A percentile compares a stretch with the other conserved stretches of the same genome.
phyloP scores from a whole-genome alignment of 495 filamentous ascomycete species.

The Penicillium cinerascens region DNA sequence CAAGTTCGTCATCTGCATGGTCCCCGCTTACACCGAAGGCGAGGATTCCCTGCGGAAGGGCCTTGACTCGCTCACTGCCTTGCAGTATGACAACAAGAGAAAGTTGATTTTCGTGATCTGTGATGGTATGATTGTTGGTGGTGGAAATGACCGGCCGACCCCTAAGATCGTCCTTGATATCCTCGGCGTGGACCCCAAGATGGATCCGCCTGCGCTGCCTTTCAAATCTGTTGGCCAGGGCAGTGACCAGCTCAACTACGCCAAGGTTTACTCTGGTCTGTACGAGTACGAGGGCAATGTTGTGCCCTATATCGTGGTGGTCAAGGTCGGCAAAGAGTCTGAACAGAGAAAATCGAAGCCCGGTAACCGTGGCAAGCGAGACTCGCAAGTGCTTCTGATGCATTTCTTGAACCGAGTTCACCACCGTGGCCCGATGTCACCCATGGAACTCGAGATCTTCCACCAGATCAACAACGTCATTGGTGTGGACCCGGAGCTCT shows the following conservation, averaged over 20 bases:
- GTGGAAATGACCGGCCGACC: slow-evolving; percentile 92
- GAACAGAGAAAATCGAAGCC: slow-evolving; percentile 90
- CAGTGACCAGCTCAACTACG: slow-evolving; percentile 93
- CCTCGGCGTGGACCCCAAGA: slow-evolving; percentile 93
- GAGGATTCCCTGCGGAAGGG: slow-evolving; percentile 91
- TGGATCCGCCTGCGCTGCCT: slow-evolving; percentile 88
- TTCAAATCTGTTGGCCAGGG: slow-evolving; percentile 89
- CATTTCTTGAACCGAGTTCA: slow-evolving; percentile 97
- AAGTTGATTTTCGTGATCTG: slow-evolving; percentile 93
- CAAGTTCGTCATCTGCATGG: slow-evolving; percentile 98
- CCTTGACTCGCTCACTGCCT: slow-evolving; percentile 86
- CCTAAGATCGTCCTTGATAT: slow-evolving; percentile 97
- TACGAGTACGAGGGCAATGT: slow-evolving; percentile 98
- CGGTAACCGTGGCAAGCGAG: slow-evolving; percentile 96
- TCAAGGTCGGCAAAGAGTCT: slow-evolving; percentile 96
- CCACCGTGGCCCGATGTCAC: slow-evolving; percentile 87
- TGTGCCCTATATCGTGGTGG: slow-evolving; percentile 91
- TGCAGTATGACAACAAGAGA: slow-evolving; percentile 97
- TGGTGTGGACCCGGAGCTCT: slow-evolving; percentile 93
- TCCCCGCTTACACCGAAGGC: slow-evolving; percentile 96
- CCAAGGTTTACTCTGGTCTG: slow-evolving; percentile 96
- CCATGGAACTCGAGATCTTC: slow-evolving; percentile 95
- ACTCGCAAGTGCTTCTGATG: slow-evolving; percentile 81
- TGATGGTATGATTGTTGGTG: slow-evolving; percentile 95
- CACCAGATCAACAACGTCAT: slow-evolving; percentile 99